These are phyloP conservation scores for Jacaranda mimosifolia DNA, from an alignment of 257 asterid genomes.

Conservation along the genomic window DNA sequence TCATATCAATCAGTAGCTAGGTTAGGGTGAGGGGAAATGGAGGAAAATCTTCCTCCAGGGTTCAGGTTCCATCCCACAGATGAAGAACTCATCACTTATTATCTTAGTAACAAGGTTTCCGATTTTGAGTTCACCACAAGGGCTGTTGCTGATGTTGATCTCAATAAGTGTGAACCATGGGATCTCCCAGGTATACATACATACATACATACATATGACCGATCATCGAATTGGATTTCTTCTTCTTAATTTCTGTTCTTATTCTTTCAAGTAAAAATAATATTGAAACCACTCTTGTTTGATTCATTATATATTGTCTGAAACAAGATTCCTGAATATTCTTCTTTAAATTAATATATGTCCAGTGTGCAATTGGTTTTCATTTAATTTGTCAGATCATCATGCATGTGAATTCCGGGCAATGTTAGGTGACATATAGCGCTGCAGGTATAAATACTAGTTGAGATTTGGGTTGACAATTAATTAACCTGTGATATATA, in stretches of 20 bases:
- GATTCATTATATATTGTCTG: background rate
- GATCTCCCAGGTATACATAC: conserved; percentile 78
- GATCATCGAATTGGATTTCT: background rate
- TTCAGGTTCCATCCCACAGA: conserved; percentile 90
- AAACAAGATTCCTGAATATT: background rate
- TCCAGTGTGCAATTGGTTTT: background rate
- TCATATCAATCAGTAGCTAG: too few relatives aligned
- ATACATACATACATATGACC: background rate
- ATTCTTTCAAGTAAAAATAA: too few relatives aligned
- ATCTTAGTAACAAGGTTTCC: conserved; percentile 67
- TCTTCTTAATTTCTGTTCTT: background rate
- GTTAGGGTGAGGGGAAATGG: conserved; percentile 42
- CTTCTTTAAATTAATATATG: background rate
- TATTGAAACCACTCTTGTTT: background rate
- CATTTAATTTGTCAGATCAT: too few relatives aligned
- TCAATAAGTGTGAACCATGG: conserved; percentile 89
- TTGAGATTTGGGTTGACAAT: background rate
- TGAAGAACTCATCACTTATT: conserved; percentile 80
- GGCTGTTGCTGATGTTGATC: conserved; percentile 77
- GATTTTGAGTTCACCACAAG: conserved; percentile 60
- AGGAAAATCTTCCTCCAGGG: conserved; percentile 85
- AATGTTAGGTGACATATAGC: too few relatives aligned
- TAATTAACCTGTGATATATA: too few relatives aligned
- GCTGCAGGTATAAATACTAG: too few relatives aligned
- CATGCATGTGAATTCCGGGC: too few relatives aligned